Base-by-base conservation (phyloP, 768 basidiomycete species). In the Lactarius akahatsu region DNA sequence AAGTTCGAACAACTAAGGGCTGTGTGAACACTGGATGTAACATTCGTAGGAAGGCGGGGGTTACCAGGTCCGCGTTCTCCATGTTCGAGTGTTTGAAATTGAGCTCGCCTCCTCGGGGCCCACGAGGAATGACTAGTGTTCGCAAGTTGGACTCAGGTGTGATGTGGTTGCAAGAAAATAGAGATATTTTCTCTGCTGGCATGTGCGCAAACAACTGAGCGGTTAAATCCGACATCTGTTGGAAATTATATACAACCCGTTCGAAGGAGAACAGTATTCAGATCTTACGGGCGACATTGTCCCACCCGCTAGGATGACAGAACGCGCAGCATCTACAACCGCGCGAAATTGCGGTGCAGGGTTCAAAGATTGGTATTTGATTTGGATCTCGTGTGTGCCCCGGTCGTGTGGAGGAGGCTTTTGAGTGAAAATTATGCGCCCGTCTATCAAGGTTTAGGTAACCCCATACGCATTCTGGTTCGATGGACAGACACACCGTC, bases 221-320 rank as follows among this genome's bases (percentile, higher is more conserved):
- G 26, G 86, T 78, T 18, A 98, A 85, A 75, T 97, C 95, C n/a
- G 89, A 86, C 59, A 96, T 90, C 95, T 97, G 71, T 55, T 15
- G 34, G 52, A 57, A 28, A 59, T 63, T 57, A 63, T 28, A 62
- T 34, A 20, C 59, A n/a, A 63, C 9, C 30, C 54, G 13, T 45
- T 10, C 2, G 54, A 32, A 8, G 15, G 41, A 56, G 28, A n/a
- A 18, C 36, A 61, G 57, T 45, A 54, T 34, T 36, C 32, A 62
- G 78, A 18, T 16, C 81, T 61, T 62, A 97, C 94, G n/a, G 96
- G 96, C 8, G 94, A 94, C 97, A 99, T 98, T 0, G 96, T 99
- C 5, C 96, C 96, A 10, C 96, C 96, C 9, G 97, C 96, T 45
- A 99, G 80, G 34, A 98, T 78, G n/a, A 98, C 88, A 3, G 91